phyloP scores from a whole-genome alignment of 371 early-diverging fungal species.

The Apophysomyces trapeziformis region DNA sequence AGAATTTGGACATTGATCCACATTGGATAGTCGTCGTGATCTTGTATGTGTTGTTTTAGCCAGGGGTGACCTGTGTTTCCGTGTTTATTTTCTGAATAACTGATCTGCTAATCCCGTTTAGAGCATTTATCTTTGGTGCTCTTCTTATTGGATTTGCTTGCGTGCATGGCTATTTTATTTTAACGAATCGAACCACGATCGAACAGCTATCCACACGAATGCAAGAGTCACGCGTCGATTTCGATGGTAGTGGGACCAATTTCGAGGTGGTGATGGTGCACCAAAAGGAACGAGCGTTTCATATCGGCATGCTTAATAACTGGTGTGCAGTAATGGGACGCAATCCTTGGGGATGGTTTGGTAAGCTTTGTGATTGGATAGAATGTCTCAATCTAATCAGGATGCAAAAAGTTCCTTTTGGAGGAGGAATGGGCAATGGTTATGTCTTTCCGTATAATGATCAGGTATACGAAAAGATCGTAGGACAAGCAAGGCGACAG shows the following conservation, averaged over 20 bases:
- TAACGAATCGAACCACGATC: slow-evolving; percentile 60
- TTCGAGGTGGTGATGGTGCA: slow-evolving; percentile 54
- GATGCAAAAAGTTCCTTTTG: slow-evolving; percentile 35
- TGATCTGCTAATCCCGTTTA: slow-evolving; percentile 5
- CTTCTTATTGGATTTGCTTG: slow-evolving; percentile 51
- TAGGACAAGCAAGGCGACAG: slow-evolving; percentile 50
- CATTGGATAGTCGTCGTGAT: slow-evolving; percentile 46
- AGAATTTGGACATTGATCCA: slow-evolving; percentile 37
- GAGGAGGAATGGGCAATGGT: slow-evolving; percentile 53
- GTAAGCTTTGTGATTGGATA: slow-evolving; percentile 31
- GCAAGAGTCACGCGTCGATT: slow-evolving; percentile 49
- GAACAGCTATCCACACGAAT: slow-evolving; percentile 54
- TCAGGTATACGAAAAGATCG: slow-evolving; percentile 40
- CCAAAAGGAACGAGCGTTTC: slow-evolving; percentile 51
- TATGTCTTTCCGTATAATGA: slow-evolving; percentile 55
- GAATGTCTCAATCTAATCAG: background rate
- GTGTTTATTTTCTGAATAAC: background rate
- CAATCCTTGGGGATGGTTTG: slow-evolving; percentile 38
- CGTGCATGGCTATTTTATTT: slow-evolving; percentile 54
- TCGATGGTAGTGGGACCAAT: slow-evolving; percentile 43
- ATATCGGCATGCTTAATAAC: slow-evolving; percentile 42
- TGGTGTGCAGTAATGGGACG: slow-evolving; percentile 55
- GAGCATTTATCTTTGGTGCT: slow-evolving; percentile 47
- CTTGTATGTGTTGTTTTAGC: slow-evolving; percentile 25
- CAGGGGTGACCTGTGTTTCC: background rate